Base-by-base conservation (phyloP, 2,329 filamentous ascomycete species). In the Fusarium falciforme region DNA sequence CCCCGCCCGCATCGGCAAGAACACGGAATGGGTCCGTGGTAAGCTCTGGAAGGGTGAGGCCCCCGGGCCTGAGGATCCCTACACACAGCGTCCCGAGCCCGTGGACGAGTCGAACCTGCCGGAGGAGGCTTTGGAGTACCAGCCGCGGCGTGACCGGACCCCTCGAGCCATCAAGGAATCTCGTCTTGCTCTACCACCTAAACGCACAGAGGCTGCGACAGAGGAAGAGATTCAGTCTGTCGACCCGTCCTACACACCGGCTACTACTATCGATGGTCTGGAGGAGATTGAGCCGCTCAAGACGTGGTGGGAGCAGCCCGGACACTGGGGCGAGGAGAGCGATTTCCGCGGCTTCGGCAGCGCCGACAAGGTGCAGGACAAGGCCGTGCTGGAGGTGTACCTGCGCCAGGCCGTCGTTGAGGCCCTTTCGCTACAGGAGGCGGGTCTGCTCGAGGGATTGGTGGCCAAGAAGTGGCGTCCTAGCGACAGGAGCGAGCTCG, bases 281-380 rank as follows among this genome's bases (percentile, higher is more conserved):
- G 84, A 87, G 69, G 82, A 85, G 59, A 84, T 89, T 14, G 85
- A 84, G 44, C 82, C 85, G 1, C 68, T 89, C 40, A 81, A 81
- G 36, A 81, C 80, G 29, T 91, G 88, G 89, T 91, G 89, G 88
- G 84, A 89, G 9, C 79, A 83, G 61, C 80, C 82, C n/a, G 83
- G 83, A n/a, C 84, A 89, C 76, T 90, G 89, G 88, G 83, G 83
- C 55, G 66, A 81, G 40, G 84, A 84, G 67, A 85, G 84, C 75
- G 76, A 83, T 58, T 86, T 88, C 70, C 77, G 76, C 17, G 83
- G 84, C 3, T 90, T 90, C 73, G 82, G 80, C 59, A 80, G 81
- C 38, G 66, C 74, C 7, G 76, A 80, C 1, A 85, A 83, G 77
- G 81, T 87, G 10, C 78, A 80, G 31, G 86, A 89, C 35, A 78